These are phyloP conservation scores for Sporothrix humicola DNA, from an alignment of 2,329 filamentous ascomycete species.

Conservation along the genomic window DNA sequence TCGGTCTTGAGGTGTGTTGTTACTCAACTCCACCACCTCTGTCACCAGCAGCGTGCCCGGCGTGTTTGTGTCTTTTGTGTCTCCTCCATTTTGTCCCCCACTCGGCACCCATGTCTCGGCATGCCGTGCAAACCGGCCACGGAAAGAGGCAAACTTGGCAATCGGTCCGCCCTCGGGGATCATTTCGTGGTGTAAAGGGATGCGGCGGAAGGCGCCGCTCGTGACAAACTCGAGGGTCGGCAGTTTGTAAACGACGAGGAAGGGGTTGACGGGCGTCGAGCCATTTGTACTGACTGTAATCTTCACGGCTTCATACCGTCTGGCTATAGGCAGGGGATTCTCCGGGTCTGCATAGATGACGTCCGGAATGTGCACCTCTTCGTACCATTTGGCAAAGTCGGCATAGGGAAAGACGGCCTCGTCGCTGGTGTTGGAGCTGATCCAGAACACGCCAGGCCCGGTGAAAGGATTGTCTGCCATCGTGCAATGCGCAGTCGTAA, in stretches of 20 bases:
- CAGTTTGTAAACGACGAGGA: slow-evolving; percentile 37
- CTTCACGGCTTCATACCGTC: slow-evolving; percentile 32
- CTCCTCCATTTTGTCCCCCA: not conserved
- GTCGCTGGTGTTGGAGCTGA: slow-evolving; percentile 34
- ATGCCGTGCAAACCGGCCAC: slow-evolving; percentile 30
- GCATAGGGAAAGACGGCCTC: slow-evolving; percentile 31
- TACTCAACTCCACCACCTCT: not conserved
- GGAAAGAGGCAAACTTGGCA: slow-evolving; percentile 34
- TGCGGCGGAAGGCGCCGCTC: slow-evolving; percentile 32
- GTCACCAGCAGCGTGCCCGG: not conserved
- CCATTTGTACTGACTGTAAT: slow-evolving; percentile 8
- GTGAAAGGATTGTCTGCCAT: not conserved
- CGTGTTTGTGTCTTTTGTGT: too few relatives aligned
- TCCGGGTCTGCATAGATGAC: slow-evolving; percentile 36
- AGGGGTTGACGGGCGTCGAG: slow-evolving; percentile 22
- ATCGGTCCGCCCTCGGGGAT: slow-evolving; percentile 38
- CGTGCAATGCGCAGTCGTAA: not conserved
- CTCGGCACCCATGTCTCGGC: slow-evolving; percentile 2
- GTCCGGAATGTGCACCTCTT: slow-evolving; percentile 39
- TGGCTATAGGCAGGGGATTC: slow-evolving; percentile 35
- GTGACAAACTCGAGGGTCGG: slow-evolving; percentile 23
- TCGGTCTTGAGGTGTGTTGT: too few relatives aligned
- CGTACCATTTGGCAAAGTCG: slow-evolving; percentile 37
- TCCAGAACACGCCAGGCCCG: slow-evolving; percentile 34
- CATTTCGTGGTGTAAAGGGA: slow-evolving; percentile 34